Evolutionary conservation across 176 grass and related monocot species (phyloP).

Genomic region (Bromus sterilis): DNA sequence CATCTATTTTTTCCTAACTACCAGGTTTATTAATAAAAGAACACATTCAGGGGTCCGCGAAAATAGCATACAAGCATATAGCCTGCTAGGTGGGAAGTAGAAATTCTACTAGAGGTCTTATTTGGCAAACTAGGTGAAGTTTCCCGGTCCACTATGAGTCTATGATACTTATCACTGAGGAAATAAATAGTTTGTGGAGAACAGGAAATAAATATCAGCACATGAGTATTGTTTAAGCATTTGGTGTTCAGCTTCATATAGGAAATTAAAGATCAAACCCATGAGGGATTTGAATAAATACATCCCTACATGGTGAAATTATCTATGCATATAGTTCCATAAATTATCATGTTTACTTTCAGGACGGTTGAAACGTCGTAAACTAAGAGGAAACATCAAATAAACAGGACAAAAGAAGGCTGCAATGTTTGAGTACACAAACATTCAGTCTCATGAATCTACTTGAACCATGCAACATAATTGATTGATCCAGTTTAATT

Average conservation of each 20-base stretch:
- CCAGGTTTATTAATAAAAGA: neutral
- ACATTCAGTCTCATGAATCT: slow-evolving; percentile 1
- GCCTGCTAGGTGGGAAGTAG: neutral
- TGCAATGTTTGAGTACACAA: slow-evolving; percentile 1
- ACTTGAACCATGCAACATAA: neutral
- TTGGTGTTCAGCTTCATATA: neutral
- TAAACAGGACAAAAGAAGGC: neutral
- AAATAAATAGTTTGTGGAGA: neutral
- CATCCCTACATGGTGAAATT: neutral
- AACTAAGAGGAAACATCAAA: neutral
- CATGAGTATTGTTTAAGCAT: neutral
- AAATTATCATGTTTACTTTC: neutral
- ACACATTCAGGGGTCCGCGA: neutral
- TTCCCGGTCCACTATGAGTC: neutral
- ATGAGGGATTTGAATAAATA: neutral
- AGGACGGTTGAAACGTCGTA: neutral
- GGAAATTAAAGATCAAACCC: neutral
- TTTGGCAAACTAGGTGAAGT: neutral
- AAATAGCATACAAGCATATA: neutral
- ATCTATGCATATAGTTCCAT: neutral
- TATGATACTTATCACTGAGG: neutral
- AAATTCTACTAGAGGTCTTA: neutral
- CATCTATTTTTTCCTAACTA: neutral
- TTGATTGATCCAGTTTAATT: neutral
- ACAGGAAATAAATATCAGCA: neutral